phyloP scores from a whole-genome alignment of 164 flowering plant species.

The Umbellularia californica region DNA sequence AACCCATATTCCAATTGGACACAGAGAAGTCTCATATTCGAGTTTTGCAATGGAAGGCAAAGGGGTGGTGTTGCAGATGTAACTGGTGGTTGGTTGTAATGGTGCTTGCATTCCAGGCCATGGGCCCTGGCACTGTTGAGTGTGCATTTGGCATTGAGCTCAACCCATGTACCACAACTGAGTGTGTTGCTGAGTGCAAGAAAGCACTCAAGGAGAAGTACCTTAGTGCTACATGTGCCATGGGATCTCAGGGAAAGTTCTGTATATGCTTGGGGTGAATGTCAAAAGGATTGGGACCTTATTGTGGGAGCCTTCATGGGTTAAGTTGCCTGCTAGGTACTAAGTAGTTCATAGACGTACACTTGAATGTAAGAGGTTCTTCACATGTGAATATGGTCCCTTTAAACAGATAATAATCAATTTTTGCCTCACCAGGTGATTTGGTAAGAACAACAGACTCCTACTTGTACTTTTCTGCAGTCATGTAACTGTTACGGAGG shows the following conservation, averaged over 20 bases:
- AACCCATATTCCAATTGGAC: background rate
- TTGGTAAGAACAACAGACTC: too few relatives aligned
- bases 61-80: background rate
- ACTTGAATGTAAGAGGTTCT: too few relatives aligned
- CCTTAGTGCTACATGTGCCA: slow-evolving; percentile 26
- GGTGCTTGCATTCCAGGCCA: slow-evolving; percentile 2
- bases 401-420: too few relatives aligned
- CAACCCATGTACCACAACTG: slow-evolving; percentile 28
- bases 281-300: background rate
- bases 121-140: slow-evolving; percentile 15
- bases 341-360: too few relatives aligned
- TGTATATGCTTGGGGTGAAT: slow-evolving; percentile 33
- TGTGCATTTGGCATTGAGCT: slow-evolving; percentile 26
- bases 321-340: too few relatives aligned
- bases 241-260: slow-evolving; percentile 17
- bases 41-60: slow-evolving; percentile 6
- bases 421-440: too few relatives aligned
- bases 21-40: background rate
- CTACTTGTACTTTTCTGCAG: too few relatives aligned
- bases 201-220: slow-evolving; percentile 22
- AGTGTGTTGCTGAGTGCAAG: slow-evolving; percentile 29
- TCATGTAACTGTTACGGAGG: too few relatives aligned
- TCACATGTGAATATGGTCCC: too few relatives aligned
- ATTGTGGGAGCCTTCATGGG: too few relatives aligned
- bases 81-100: slow-evolving; percentile 7